Evolutionary conservation across 345 rosid species (phyloP).

Genomic region (Cardamine occulta): DNA sequence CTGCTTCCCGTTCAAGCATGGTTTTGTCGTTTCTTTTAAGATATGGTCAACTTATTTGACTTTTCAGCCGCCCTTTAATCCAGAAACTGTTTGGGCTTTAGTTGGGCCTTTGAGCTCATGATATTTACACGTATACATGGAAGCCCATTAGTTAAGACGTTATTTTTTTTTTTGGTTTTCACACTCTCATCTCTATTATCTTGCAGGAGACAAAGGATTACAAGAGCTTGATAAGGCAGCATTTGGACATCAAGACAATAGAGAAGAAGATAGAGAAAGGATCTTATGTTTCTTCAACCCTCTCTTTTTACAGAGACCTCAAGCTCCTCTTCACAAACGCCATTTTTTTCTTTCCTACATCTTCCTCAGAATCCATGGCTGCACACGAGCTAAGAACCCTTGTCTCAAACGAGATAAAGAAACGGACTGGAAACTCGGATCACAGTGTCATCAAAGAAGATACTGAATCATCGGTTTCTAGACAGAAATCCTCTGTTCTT

Average conservation of each 20-base stretch:
- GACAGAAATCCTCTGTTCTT: slow-evolving; percentile 51
- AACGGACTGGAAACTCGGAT: slow-evolving; percentile 34
- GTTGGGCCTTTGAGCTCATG: neutral
- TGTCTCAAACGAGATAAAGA: slow-evolving; percentile 47
- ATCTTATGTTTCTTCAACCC: slow-evolving; percentile 49
- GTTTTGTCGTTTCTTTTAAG: slow-evolving; percentile 36
- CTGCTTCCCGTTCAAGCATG: slow-evolving; percentile 42
- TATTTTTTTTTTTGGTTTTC: neutral
- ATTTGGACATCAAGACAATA: slow-evolving; percentile 64
- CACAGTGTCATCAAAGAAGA: slow-evolving; percentile 27
- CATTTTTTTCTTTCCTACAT: slow-evolving; percentile 58
- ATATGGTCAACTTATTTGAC: slow-evolving; percentile 41
- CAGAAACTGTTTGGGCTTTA: slow-evolving; percentile 23
- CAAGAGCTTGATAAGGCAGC: slow-evolving; percentile 56
- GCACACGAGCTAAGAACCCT: slow-evolving; percentile 59
- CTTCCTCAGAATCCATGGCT: slow-evolving; percentile 52
- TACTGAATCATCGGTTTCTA: slow-evolving; percentile 44
- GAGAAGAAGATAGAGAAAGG: slow-evolving; percentile 55
- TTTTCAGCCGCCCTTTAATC: slow-evolving; percentile 16
- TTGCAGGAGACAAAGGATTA: slow-evolving; percentile 53
- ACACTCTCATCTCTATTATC: neutral
- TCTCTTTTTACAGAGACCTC: slow-evolving; percentile 63
- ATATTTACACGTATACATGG: neutral
- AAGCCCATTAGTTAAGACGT: slow-evolving; percentile 5
- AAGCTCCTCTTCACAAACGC: slow-evolving; percentile 73